Conservation (phyloP, 2,329 filamentous ascomycete species). For the Monilinia fructicola region DNA sequence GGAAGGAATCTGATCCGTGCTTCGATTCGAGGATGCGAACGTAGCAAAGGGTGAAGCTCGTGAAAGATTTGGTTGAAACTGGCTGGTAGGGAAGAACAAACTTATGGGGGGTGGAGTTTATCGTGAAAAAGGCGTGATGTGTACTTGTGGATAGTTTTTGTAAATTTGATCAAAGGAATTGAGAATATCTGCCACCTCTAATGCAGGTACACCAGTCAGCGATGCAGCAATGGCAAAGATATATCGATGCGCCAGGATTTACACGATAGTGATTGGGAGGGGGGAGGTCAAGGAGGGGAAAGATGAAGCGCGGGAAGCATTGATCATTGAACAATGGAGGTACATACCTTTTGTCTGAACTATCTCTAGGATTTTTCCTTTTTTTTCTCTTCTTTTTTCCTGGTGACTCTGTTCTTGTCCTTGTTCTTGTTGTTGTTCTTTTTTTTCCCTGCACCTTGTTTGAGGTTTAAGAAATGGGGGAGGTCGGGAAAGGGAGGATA, state of each 20-base stretch:
- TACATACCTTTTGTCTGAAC: constrained; percentile 33
- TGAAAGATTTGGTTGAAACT: constrained; percentile 28
- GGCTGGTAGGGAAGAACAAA: constrained; percentile 15
- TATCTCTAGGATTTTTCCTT: background rate
- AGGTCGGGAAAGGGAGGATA: constrained; percentile 34
- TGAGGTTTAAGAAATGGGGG: constrained; percentile 34
- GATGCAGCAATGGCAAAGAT: constrained; percentile 36
- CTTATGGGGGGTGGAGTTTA: constrained; percentile 17
- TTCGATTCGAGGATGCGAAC: constrained; percentile 37
- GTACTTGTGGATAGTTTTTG: constrained; percentile 26
- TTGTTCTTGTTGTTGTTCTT: background rate
- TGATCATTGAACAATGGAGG: constrained; percentile 23
- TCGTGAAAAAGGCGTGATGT: constrained; percentile 24
- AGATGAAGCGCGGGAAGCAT: constrained; percentile 35
- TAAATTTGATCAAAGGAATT: constrained; percentile 31
- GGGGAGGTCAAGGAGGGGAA: constrained; percentile 23
- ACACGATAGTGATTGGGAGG: constrained; percentile 20
- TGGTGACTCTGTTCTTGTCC: no score
- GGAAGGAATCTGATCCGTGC: constrained; percentile 36
- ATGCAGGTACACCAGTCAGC: constrained; percentile 42
- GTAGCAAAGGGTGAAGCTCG: constrained; percentile 36
- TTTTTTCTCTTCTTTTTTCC: constrained; percentile 3
- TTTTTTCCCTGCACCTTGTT: constrained; percentile 28
- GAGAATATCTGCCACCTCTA: constrained; percentile 40
- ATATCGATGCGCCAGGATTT: constrained; percentile 28